Evolutionary conservation across 2,329 filamentous ascomycete genomes (phyloP).

Genomic region (Neonectria hederae): DNA sequence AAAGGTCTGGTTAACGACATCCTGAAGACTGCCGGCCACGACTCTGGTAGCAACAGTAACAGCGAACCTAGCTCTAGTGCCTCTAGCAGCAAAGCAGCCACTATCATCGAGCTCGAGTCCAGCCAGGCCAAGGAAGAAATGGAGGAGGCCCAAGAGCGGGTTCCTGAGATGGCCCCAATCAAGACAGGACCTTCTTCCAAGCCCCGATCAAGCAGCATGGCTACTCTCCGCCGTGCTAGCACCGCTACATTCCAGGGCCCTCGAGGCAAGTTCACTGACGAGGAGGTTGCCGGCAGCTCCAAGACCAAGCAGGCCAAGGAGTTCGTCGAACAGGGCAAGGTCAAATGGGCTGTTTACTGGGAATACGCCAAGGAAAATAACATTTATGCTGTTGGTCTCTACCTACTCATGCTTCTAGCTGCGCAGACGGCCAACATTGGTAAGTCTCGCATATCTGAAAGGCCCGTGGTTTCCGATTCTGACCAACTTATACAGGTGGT

Average conservation of each 20-base stretch:
- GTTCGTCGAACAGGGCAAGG: constrained; percentile 91
- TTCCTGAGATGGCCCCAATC: constrained; percentile 82
- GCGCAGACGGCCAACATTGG: constrained; percentile 85
- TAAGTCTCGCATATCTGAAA: constrained; percentile 49
- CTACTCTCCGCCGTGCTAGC: constrained; percentile 88
- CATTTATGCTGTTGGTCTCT: constrained; percentile 81
- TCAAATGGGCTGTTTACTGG: constrained; percentile 92
- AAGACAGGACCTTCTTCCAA: constrained; percentile 64
- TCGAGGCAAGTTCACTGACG: constrained; percentile 83
- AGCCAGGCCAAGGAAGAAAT: constrained; percentile 71
- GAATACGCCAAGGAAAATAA: constrained; percentile 98
- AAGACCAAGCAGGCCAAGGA: constrained; percentile 91
- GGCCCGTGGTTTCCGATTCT: not conserved
- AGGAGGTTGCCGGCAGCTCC: constrained; percentile 75
- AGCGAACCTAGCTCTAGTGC: constrained; percentile 56
- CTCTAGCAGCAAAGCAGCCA: constrained; percentile 64
- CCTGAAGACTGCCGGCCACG: constrained; percentile 77
- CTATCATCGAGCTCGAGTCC: constrained; percentile 61
- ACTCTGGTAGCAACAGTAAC: constrained; percentile 55
- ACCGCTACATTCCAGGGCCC: constrained; percentile 89
- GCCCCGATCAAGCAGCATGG: constrained; percentile 73
- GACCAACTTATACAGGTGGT: constrained; percentile 61
- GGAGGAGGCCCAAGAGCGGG: constrained; percentile 80
- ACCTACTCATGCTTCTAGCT: constrained; percentile 78
- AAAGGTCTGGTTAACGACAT: constrained; percentile 89